Evolutionary conservation across 2,329 filamentous ascomycete species (phyloP), one percentile per base, ranked within the genome.

Genomic region (Sporothrix brasiliensis): DNA sequence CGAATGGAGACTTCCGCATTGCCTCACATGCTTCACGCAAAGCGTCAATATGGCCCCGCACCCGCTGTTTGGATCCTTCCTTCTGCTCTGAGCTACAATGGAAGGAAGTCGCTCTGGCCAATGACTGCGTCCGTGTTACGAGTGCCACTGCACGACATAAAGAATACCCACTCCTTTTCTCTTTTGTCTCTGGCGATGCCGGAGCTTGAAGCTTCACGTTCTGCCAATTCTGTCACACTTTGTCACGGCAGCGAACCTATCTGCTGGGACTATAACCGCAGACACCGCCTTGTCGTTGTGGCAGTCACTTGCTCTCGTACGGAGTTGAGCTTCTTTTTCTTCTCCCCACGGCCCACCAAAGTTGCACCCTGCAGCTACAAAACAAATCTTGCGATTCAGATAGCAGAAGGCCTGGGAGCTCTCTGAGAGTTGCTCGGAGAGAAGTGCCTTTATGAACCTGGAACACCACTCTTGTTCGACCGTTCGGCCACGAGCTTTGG

Each of bases 1-100:
- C 49, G 63, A 53, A 67, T 67, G 63, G 63, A 67, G 66, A 34
- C 39, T 41, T 69, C 54, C 47, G 34, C 21, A n/a, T 11, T n/a
- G 44, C 27, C 68, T 58, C 58, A 65, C 68, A 49, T 56, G 50
- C 60, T 65, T 61, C 21, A 44, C 4, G 4, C n/a, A 41, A 41
- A 61, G n/a, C 19, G 53, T 19, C 19, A 6, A 56, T 27, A 56
- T 27, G 27, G 53, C 24, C 24, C 53, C 53, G 53, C 53, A 14
- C 27, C 52, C 27, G 53, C 53, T 27, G 34, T 34, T 30, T 56
- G 27, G 53, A 34, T 60, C 39, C 58, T 44, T 47, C 39, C 6
- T 21, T 61, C 39, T 6, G 13, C 41, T 30, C 60, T 63, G n/a
- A 52, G 34, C 56, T 60, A 21, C 56, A 19, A 60, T n/a, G 30